Conservation (phyloP, 495 filamentous ascomycete species). For the Aspergillus coremiiformis region DNA sequence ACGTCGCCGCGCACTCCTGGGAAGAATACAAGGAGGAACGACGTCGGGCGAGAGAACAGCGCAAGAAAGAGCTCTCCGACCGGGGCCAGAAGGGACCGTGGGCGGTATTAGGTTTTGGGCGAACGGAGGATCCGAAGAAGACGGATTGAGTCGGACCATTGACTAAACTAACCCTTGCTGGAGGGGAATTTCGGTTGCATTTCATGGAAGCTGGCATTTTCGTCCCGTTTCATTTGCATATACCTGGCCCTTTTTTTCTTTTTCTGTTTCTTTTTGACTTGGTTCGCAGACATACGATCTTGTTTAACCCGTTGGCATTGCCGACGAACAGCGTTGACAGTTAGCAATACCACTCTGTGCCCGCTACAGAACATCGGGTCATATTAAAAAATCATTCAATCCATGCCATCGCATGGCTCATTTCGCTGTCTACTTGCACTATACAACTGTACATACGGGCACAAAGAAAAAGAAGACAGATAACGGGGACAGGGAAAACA, state of each 20-base stretch:
- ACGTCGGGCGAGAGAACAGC: conserved; percentile 24
- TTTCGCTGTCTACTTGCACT: conserved; percentile 18
- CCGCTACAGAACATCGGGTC: no score
- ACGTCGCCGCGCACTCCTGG: conserved; percentile 27
- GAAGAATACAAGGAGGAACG: conserved; percentile 34
- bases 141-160: conserved; percentile 19
- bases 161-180: no score
- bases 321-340: no score
- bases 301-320: no score
- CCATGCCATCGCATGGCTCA: conserved; percentile 16
- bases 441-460: conserved; percentile 35
- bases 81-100: conserved; percentile 9
- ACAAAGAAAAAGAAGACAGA: conserved; percentile 13
- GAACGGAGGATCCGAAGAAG: conserved; percentile 18
- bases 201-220: neutral
- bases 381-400: conserved; percentile 16
- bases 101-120: conserved; percentile 17
- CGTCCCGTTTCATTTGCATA: no score
- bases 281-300: neutral
- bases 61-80: conserved; percentile 19
- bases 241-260: conserved; percentile 1
- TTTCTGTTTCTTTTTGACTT: neutral
- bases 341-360: neutral
- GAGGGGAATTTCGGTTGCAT: neutral
- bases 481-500: conserved; percentile 10